phyloP scores from a whole-genome alignment of 129 eudicot genomes.

The Helichrysum umbraculigerum region DNA sequence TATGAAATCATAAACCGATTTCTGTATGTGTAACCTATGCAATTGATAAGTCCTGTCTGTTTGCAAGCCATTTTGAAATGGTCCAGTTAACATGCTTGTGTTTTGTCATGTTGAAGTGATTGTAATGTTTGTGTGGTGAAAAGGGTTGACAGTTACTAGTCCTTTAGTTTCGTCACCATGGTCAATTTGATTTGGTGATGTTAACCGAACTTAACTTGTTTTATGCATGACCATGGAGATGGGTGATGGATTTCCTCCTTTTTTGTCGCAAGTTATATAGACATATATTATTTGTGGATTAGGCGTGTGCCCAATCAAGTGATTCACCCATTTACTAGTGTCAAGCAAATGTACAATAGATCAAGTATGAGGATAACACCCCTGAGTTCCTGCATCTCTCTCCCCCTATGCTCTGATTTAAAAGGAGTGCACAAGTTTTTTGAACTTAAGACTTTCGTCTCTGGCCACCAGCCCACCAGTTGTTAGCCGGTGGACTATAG shows the following conservation, averaged over 20 bases:
- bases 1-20: background rate
- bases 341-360: too few species aligned
- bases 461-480: background rate
- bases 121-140: conserved; percentile 17
- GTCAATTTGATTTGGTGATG: background rate
- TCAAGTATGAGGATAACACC: background rate
- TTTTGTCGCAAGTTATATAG: background rate
- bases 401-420: background rate
- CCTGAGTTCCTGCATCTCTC: background rate
- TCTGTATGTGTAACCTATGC: background rate
- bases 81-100: conserved; percentile 16
- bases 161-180: background rate
- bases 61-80: background rate
- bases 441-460: background rate
- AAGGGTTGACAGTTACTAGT: conserved; percentile 5
- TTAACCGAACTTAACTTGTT: background rate
- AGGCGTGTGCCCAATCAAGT: too few species aligned
- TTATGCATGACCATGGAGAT: background rate
- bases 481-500: too few species aligned
- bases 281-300: background rate
- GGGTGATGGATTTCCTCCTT: background rate
- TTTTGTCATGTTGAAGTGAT: conserved; percentile 9
- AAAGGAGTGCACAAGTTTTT: background rate
- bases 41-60: background rate
- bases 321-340: too few species aligned